phyloP scores from a whole-genome alignment of 2,329 filamentous ascomycete genomes.

The Paraconiothyrium brasiliense region DNA sequence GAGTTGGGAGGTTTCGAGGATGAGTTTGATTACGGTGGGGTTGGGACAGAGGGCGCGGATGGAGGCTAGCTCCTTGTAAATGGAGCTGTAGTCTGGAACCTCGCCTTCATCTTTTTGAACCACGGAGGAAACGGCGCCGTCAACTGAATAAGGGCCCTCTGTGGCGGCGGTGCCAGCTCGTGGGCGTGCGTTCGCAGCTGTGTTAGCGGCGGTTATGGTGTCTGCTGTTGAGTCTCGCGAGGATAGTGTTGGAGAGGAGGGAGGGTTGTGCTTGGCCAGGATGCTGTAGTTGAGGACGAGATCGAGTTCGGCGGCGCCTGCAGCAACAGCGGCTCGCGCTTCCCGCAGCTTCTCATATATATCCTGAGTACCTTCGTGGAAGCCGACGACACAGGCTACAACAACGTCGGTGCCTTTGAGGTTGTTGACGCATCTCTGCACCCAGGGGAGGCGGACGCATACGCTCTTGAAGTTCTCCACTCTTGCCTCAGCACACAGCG shows the following conservation, averaged over 20 bases:
- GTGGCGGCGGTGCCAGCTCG: slow-evolving; percentile 17
- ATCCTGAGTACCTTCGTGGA: slow-evolving; percentile 66
- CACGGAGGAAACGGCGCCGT: slow-evolving; percentile 18
- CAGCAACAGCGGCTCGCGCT: slow-evolving; percentile 57
- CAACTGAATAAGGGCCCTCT: slow-evolving; percentile 29
- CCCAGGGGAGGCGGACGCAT: slow-evolving; percentile 65
- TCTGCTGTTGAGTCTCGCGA: slow-evolving; percentile 41
- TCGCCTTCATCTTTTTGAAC: slow-evolving; percentile 29
- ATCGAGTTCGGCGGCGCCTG: slow-evolving; percentile 66
- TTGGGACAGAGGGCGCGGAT: slow-evolving; percentile 60
- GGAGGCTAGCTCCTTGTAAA: slow-evolving; percentile 63
- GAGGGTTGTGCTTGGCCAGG: slow-evolving; percentile 48
- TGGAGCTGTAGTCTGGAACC: slow-evolving; percentile 55
- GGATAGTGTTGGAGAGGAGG: slow-evolving; percentile 23
- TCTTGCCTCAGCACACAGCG: slow-evolving; percentile 64
- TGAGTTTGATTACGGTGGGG: slow-evolving; percentile 62
- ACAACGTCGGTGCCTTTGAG: slow-evolving; percentile 59
- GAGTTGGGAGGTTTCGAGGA: slow-evolving; percentile 67
- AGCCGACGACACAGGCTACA: slow-evolving; percentile 67
- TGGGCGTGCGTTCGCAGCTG: slow-evolving; percentile 33
- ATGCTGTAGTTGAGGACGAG: slow-evolving; percentile 66
- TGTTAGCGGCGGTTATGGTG: slow-evolving; percentile 47
- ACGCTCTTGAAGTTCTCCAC: slow-evolving; percentile 62
- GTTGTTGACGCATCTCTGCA: slow-evolving; percentile 60
- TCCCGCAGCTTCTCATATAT: slow-evolving; percentile 62